Conservation (phyloP, 2,329 filamentous ascomycete species). For the Dactylellina parvicollis region DNA sequence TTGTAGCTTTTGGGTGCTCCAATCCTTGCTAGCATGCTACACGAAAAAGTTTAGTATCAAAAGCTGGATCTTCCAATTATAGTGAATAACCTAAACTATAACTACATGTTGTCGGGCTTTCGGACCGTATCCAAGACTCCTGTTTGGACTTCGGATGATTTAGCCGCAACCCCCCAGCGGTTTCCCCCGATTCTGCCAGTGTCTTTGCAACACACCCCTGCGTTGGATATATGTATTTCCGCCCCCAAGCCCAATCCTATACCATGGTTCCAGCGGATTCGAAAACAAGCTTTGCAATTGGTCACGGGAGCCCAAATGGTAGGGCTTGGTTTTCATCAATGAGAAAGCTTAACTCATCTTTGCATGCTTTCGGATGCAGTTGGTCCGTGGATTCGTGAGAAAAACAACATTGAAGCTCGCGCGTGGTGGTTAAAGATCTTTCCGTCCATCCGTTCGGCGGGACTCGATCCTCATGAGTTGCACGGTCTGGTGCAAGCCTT, state of each 20-base stretch:
- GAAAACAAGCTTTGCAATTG: slow-evolving; percentile 45
- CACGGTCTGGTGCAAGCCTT: background rate
- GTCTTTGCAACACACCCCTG: slow-evolving; percentile 37
- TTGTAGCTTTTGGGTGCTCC: too few species aligned
- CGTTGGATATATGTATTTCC: slow-evolving; percentile 13
- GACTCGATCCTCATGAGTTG: background rate
- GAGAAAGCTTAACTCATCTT: slow-evolving; percentile 31
- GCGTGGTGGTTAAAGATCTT: too few species aligned
- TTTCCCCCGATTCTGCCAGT: background rate
- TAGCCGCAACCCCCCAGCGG: slow-evolving; percentile 40
- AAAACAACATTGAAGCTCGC: too few species aligned
- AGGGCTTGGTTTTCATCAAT: slow-evolving; percentile 17
- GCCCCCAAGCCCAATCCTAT: too few species aligned
- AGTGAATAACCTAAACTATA: too few species aligned
- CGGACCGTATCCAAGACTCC: slow-evolving; percentile 19
- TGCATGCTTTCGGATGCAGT: slow-evolving; percentile 38
- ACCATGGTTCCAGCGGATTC: slow-evolving; percentile 15
- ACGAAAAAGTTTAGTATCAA: too few species aligned
- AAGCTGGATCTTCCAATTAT: too few species aligned
- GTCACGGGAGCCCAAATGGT: slow-evolving; percentile 14
- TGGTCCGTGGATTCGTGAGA: slow-evolving; percentile 11
- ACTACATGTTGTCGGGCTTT: slow-evolving; percentile 12
- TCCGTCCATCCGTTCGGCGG: slow-evolving; percentile 27
- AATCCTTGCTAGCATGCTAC: too few species aligned
- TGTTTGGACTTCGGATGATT: slow-evolving; percentile 28